A percentile compares a stretch with the other conserved stretches of the same genome.
Conservation (phyloP, 257 asterid genomes). For the Gentiana dahurica region DNA sequence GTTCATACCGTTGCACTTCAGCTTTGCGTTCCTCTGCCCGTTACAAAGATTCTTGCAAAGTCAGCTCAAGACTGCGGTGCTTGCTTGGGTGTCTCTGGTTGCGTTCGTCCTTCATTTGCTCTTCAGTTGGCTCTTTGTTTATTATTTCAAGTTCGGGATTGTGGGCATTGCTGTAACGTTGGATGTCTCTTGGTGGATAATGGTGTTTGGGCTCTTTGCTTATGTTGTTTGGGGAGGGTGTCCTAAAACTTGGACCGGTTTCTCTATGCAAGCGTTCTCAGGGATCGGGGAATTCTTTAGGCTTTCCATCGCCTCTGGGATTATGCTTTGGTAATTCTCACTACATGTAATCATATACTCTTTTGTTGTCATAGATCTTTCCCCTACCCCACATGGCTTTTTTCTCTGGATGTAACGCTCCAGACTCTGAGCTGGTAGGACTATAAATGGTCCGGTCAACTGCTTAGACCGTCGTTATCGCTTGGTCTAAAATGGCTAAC, state of each 20-base stretch:
- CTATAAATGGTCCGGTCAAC: no score
- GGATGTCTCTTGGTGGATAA: constrained; percentile 39
- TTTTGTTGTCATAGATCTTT: no score
- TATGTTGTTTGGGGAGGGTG: constrained; percentile 34
- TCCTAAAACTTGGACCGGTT: constrained; percentile 37
- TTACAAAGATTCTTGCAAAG: constrained; percentile 36
- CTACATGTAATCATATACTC: no score
- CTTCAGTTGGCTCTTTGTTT: constrained; percentile 23
- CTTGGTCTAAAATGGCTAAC: no score
- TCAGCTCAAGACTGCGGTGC: constrained; percentile 26
- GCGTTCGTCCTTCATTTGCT: constrained; percentile 20
- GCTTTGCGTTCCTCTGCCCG: constrained; percentile 22
- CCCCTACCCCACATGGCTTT: no score
- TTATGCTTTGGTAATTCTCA: constrained; percentile 23
- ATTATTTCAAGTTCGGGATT: constrained; percentile 17
- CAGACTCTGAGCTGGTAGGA: no score
- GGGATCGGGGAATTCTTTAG: constrained; percentile 32
- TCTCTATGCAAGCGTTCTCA: constrained; percentile 26
- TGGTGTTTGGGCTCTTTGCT: constrained; percentile 18
- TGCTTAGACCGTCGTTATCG: no score
- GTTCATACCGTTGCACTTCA: constrained; percentile 24
- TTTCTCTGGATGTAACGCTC: neutral
- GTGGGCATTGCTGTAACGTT: constrained; percentile 24
- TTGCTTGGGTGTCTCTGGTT: constrained; percentile 24
- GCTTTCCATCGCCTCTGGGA: constrained; percentile 39